Conservation (phyloP, 2,329 filamentous ascomycete genomes). For the Tolypocladium nubicola region DNA sequence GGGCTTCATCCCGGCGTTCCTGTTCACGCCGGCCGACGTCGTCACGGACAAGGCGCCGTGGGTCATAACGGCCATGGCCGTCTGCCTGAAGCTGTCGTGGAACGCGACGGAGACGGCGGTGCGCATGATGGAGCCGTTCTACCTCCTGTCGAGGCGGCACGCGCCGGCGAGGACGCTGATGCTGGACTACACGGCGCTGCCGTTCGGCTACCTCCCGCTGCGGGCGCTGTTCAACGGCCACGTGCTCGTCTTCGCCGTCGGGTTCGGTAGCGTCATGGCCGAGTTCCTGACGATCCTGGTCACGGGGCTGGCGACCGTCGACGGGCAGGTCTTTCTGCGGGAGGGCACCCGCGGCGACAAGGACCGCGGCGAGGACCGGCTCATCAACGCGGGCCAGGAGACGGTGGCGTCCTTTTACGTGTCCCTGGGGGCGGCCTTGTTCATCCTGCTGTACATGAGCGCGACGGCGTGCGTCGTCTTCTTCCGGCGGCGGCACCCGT, state of each 20-base stretch:
- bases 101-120: conserved; percentile 57
- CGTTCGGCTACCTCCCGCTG: conserved; percentile 55
- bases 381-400: conserved; percentile 44
- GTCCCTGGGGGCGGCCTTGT: conserved; percentile 48
- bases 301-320: conserved; percentile 53
- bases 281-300: conserved; percentile 64
- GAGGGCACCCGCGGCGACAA: conserved; percentile 4
- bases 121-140: conserved; percentile 66
- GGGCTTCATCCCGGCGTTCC: conserved; percentile 46
- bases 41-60: conserved; percentile 54
- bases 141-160: conserved; percentile 55
- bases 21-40: conserved; percentile 45
- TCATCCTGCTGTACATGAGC: conserved; percentile 57
- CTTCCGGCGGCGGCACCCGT: conserved; percentile 51
- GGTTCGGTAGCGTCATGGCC: conserved; percentile 59
- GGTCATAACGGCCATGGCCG: conserved; percentile 54
- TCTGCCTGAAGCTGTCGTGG: conserved; percentile 59
- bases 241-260: conserved; percentile 55
- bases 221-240: conserved; percentile 54
- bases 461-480: conserved; percentile 50
- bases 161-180: conserved; percentile 56
- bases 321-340: conserved; percentile 48
- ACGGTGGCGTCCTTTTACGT: conserved; percentile 55
- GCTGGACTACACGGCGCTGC: conserved; percentile 63
- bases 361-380: conserved; percentile 6